Evolutionary conservation across 106 monocot species (phyloP), one percentile per base, ranked within the genome.

Genomic region (Iris macrosiphon): DNA sequence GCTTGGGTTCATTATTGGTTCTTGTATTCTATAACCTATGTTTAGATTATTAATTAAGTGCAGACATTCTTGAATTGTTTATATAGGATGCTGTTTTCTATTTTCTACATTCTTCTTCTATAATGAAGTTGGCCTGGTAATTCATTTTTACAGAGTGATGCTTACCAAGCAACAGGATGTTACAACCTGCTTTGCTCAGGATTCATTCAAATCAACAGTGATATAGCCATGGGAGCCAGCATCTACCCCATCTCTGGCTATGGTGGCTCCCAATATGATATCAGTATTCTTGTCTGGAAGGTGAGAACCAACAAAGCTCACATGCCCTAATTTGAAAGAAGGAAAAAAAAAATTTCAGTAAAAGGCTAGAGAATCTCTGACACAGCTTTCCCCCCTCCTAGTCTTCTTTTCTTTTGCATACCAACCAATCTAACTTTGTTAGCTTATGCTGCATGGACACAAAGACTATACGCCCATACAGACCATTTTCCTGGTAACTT

Each of bases 121-220:
- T 19, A 28, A 33, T 7, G 19, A 32, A n/a, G n/a, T n/a, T n/a
- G 20, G 21, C 23, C 3, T 49, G 31, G 22, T 62, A 18, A 21
- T 14, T 45, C 31, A 39, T 33, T 35, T 31, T 45, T 19, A 11
- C 65, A 85, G 85, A 80, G 80, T 60, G 86, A 86, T 52, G 70
- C 77, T 11, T 80, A 86, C 52, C 80, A 77, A 74, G 77, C 77
- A 26, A 86, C 86, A 10, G 80, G 86, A 25, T 86, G 86, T 73
- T 86, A 80, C 77, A 86, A 86, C 70, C 60, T 86, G 30, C 70
- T 80, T 23, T 86, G 86, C 63, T 86, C 86, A 6, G 86, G 80
- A 32, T 86, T 86, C 39, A 70, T 86, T 60, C 86, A 86, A 58
- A 66, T 76, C 52, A 80, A 73, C 76, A 80, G 55, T 48, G 70